Conservation (phyloP, 306 rosid species). For the Cucurbita maxima region DNA sequence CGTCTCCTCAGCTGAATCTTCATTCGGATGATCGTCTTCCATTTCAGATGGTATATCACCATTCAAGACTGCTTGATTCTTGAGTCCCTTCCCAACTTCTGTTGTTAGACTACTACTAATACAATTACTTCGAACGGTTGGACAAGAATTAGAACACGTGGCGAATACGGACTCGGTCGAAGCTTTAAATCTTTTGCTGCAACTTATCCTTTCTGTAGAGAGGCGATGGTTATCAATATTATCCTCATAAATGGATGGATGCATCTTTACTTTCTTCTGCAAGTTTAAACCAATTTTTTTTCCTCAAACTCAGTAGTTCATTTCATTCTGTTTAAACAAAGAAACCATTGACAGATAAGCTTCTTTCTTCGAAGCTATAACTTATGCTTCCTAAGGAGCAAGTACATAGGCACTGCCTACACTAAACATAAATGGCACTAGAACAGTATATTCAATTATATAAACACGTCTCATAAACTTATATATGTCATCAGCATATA, state of each 20-base stretch:
- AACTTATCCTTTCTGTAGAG: conserved; percentile 34
- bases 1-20: conserved; percentile 13
- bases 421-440: neutral
- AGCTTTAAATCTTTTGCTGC: conserved; percentile 31
- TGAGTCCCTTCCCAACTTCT: conserved; percentile 18
- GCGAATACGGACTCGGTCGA: conserved; percentile 23
- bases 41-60: conserved; percentile 6
- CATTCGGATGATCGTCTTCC: conserved; percentile 6
- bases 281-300: conserved; percentile 24
- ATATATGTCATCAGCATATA: neutral
- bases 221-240: conserved; percentile 13
- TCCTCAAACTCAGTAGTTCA: neutral
- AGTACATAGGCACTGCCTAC: neutral
- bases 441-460: neutral
- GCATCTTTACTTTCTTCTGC: conserved; percentile 76
- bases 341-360: conserved; percentile 4
- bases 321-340: neutral
- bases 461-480: neutral
- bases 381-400: neutral
- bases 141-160: conserved; percentile 36
- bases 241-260: conserved; percentile 78
- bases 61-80: conserved; percentile 12
- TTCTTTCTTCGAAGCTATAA: neutral
- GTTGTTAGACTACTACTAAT: conserved; percentile 9
- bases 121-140: conserved; percentile 14